Evolutionary conservation across 345 rosid genomes (phyloP).

Genomic region (Euclidium syriacum): DNA sequence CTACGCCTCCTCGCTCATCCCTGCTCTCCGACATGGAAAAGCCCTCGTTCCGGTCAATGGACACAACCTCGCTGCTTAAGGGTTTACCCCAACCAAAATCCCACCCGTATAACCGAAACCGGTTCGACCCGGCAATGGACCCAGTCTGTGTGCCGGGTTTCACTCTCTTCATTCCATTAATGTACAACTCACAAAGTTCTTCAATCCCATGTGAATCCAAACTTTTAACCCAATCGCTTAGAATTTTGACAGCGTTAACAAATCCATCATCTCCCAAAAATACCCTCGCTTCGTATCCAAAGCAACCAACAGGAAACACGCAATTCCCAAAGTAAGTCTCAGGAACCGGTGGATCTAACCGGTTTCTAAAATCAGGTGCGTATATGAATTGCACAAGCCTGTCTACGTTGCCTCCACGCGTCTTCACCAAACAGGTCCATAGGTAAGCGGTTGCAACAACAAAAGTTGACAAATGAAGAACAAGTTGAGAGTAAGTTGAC

Average conservation of each 20-base stretch:
- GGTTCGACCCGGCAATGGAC: constrained; percentile 21
- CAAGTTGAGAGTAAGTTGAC: not conserved
- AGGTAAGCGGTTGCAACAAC: constrained; percentile 13
- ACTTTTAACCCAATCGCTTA: not conserved
- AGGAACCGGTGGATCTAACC: constrained; percentile 20
- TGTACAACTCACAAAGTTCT: not conserved
- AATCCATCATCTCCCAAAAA: constrained; percentile 18
- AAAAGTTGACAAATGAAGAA: constrained; percentile 22
- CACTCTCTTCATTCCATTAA: not conserved
- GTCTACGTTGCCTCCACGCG: constrained; percentile 2
- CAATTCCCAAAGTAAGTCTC: constrained; percentile 36
- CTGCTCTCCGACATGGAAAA: constrained; percentile 18
- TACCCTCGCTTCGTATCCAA: not conserved
- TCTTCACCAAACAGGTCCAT: constrained; percentile 3
- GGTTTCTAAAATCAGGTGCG: constrained; percentile 26
- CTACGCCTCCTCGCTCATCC: constrained; percentile 18
- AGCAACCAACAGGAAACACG: not conserved
- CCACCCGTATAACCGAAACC: constrained; percentile 7
- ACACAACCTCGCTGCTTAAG: constrained; percentile 1
- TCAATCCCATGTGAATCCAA: not conserved
- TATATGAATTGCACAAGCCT: not conserved
- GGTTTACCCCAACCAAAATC: constrained; percentile 29
- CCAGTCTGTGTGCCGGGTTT: constrained; percentile 6
- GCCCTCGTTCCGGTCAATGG: constrained; percentile 6
- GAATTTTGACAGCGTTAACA: not conserved